Evolutionary conservation across 2,329 filamentous ascomycete species (phyloP), one percentile per base, ranked within the genome.

Genomic region (Sarocladium strictum): DNA sequence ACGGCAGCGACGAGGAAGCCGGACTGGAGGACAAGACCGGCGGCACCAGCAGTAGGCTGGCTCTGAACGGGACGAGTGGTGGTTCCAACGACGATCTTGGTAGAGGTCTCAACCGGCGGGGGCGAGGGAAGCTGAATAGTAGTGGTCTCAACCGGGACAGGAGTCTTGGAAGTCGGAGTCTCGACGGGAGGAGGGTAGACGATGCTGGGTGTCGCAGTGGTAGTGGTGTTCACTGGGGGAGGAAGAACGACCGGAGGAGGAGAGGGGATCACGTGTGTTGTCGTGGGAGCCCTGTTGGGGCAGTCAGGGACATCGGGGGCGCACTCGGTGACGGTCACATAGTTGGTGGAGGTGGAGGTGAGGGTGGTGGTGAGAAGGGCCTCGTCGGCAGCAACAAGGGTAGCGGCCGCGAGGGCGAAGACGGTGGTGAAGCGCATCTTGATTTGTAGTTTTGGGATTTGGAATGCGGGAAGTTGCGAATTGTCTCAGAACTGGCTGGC

Each of bases 321-420:
- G 70, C 76, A 77, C 62, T 67, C 61, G 55, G 76, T 79, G 63
- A 79, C 68, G 63, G 76, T 79, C 58, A 74, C 56, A 52, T 71
- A 72, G 60, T 64, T 65, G 54, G 73, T 75, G 53, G 67, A 67
- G 55, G 76, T 79, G 15, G 72, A 71, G 54, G 76, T 79, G 56
- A 69, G 53, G 11, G 69, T 71, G 55, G 69, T 71, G 57, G 70
- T 76, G 56, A 60, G 65, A 52, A 59, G 56, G n/a, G n/a, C n/a
- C 38, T 66, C 58, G 21, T 62, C 57, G 51, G 69, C 68, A 49
- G 72, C 67, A 65, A 69, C 67, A 56, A 66, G 61, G 60, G 69
- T 69, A 61, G 73, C 72, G 60, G 76, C 53, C 14, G 56, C 58
- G 59, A 75, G 59, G 58, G 69, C 61, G 62, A 75, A 58, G 65